Base-by-base conservation (phyloP, 106 monocot species). In the Dioscorea alata region DNA sequence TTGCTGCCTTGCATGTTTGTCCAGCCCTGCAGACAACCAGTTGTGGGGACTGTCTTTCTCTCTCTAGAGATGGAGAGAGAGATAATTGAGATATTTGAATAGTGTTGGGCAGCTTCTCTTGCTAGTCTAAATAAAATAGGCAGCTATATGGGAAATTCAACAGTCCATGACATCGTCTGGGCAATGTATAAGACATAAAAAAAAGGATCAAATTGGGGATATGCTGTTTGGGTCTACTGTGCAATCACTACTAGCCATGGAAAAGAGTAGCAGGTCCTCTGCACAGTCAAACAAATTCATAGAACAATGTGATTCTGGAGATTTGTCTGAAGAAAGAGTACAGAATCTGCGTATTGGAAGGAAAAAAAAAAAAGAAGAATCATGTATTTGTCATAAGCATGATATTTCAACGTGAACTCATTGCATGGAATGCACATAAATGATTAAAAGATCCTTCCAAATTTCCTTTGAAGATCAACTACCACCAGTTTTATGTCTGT, bases 1-100 rank as follows among this genome's bases (percentile, higher is more conserved):
- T 75, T 68, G 75, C 63, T 61, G 59, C 50, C 24, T 61, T 60
- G 61, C 68, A 75, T 61, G 59, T 75, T 75, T 62, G 75, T 68
- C 60, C 75, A 61, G 60, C 69, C 50, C 50, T 33, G 50, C 20
- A 16, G 68, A 75, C 75, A 74, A 28, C 4, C 61, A 57, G 59
- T 58, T 1, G 74, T 74, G 66, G 74, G 66, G 66, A 65, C 66
- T 65, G 17, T 48, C 4, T 31, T 12, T 20, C 13, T 63, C 51
- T 63, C 25, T 35, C 22, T 13, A 60, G 23, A 24, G 22, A 60
- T 21, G 14, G 53, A 53, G 7, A 54, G 23, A 60, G 7, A 25
- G 60, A 13, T 15, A 59, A 22, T 23, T 23, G 23, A 12, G 60
- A 13, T 23, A 9, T 60, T 7, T 24, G 21, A 12, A 9, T 13